phyloP scores from a whole-genome alignment of 1,284 basidiomycete species.

The Rhodotorula sp. region DNA sequence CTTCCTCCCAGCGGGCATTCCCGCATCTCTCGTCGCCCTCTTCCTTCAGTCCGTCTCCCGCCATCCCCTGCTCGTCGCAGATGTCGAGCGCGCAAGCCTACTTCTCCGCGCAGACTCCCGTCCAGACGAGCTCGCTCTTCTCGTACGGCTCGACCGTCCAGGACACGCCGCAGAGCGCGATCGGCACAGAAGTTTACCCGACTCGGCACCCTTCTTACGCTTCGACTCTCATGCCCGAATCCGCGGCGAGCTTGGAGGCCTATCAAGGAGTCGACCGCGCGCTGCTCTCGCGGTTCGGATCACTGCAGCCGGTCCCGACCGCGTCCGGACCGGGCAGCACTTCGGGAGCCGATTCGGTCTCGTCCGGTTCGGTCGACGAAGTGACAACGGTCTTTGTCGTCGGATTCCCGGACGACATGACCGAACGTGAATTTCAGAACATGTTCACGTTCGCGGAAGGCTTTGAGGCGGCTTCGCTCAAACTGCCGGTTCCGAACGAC shows the following conservation, averaged over 20 bases:
- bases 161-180: background rate
- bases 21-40: background rate
- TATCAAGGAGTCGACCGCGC: background rate
- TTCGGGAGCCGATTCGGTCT: background rate
- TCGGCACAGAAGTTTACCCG: background rate
- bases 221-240: background rate
- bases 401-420: slow-evolving; percentile 98
- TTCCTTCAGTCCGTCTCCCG: background rate
- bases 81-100: background rate
- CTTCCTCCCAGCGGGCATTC: background rate
- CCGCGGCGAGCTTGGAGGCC: background rate
- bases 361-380: slow-evolving; percentile 60
- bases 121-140: background rate
- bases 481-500: slow-evolving; percentile 68
- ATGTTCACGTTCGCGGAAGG: slow-evolving; percentile 96
- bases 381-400: slow-evolving; percentile 99
- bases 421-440: slow-evolving; percentile 87
- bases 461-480: slow-evolving; percentile 96
- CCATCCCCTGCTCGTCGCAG: slow-evolving; percentile 1
- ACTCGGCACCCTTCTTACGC: background rate
- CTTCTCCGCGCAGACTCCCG: background rate
- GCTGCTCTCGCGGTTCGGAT: background rate
- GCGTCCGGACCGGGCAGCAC: background rate
- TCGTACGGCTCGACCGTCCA: background rate
- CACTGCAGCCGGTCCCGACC: background rate